phyloP scores from a whole-genome alignment of 805 yeast genomes.

The Maudiozyma pseudohumilis region DNA sequence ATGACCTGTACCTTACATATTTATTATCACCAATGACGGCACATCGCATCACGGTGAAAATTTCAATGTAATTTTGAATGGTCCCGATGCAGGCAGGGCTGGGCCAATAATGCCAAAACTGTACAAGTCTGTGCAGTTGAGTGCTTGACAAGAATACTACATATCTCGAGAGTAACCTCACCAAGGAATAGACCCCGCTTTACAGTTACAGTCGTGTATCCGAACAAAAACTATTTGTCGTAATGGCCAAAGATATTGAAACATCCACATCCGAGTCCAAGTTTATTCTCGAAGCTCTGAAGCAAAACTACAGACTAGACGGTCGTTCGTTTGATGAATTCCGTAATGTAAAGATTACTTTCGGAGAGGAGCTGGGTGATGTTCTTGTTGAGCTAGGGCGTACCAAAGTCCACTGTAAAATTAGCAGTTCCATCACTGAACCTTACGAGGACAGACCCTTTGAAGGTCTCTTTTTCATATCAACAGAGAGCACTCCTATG shows the following conservation, averaged over 20 bases:
- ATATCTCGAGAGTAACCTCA: too few species aligned
- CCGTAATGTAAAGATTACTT: constrained; percentile 52
- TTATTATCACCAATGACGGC: too few species aligned
- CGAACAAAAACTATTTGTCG: too few species aligned
- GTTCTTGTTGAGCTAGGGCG: constrained; percentile 71
- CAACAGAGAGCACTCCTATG: constrained; percentile 83
- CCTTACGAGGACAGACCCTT: constrained; percentile 90
- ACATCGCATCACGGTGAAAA: too few species aligned
- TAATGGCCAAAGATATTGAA: constrained; percentile 54
- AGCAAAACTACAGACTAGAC: constrained; percentile 54
- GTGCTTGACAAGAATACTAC: too few species aligned
- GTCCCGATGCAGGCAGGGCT: too few species aligned
- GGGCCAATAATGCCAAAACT: too few species aligned
- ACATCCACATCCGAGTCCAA: constrained; percentile 53
- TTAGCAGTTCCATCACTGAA: constrained; percentile 62
- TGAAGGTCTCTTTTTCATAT: constrained; percentile 79
- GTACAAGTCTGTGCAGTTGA: too few species aligned
- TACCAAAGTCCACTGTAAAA: constrained; percentile 41
- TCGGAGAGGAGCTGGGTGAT: constrained; percentile 70
- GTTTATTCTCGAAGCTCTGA: constrained; percentile 55
- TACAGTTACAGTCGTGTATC: too few species aligned
- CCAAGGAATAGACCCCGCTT: too few species aligned
- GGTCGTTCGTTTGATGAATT: constrained; percentile 57
- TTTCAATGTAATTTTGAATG: too few species aligned
- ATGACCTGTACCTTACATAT: too few species aligned